phyloP scores from a whole-genome alignment of 2,329 filamentous ascomycete species.

The Hirsutella thompsonii region DNA sequence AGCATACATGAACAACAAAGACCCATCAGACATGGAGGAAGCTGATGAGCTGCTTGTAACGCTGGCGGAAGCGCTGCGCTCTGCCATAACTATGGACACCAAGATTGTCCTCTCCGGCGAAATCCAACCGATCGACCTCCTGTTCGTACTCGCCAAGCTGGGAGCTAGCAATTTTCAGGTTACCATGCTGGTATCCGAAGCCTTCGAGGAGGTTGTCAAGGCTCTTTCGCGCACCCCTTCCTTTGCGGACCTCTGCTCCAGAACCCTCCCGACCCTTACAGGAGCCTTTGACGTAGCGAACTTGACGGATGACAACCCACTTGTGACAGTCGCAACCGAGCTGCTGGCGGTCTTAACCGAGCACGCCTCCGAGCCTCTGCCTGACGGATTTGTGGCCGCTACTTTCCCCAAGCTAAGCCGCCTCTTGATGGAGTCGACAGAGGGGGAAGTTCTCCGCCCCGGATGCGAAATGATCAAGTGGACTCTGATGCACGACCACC shows the following conservation, averaged over 20 bases:
- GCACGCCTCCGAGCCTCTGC: slow-evolving; percentile 73
- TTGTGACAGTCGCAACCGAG: slow-evolving; percentile 80
- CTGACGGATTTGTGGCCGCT: slow-evolving; percentile 71
- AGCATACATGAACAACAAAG: slow-evolving; percentile 66
- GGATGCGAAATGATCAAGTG: slow-evolving; percentile 79
- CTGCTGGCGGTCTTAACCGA: slow-evolving; percentile 70
- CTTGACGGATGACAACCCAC: slow-evolving; percentile 69
- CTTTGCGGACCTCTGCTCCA: slow-evolving; percentile 69
- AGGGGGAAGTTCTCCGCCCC: slow-evolving; percentile 78
- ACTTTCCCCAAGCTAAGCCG: slow-evolving; percentile 79
- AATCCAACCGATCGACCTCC: slow-evolving; percentile 62
- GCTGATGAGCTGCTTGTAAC: slow-evolving; percentile 88
- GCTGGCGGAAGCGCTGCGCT: slow-evolving; percentile 72
- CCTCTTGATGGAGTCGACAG: slow-evolving; percentile 69
- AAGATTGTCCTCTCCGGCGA: slow-evolving; percentile 59
- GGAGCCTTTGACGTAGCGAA: slow-evolving; percentile 82
- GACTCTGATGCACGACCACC: slow-evolving; percentile 78
- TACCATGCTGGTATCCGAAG: slow-evolving; percentile 74
- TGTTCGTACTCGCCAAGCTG: slow-evolving; percentile 82
- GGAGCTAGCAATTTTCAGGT: slow-evolving; percentile 87
- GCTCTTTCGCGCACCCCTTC: slow-evolving; percentile 53
- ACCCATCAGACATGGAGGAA: slow-evolving; percentile 72
- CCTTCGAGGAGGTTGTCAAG: slow-evolving; percentile 77
- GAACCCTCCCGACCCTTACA: slow-evolving; percentile 76
- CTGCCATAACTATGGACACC: slow-evolving; percentile 70